phyloP scores from a whole-genome alignment of 2,329 filamentous ascomycete genomes.

The Xylariomycetidae sp. region DNA sequence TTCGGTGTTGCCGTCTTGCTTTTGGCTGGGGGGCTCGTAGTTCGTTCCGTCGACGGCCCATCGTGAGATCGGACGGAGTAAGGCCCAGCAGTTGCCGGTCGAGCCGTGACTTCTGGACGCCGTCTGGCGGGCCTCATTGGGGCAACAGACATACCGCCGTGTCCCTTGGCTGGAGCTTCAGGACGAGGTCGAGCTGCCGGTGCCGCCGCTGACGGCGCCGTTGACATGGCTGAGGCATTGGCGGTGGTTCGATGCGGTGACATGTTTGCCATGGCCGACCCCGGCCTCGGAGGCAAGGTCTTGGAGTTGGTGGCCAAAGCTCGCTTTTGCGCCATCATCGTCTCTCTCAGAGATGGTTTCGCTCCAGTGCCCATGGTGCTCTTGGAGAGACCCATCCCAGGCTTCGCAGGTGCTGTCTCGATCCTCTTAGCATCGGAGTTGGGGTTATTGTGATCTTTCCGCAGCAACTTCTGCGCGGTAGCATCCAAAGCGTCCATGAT shows the following conservation, averaged over 20 bases:
- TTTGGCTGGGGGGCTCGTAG: conserved; percentile 40
- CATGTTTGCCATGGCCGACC: conserved; percentile 58
- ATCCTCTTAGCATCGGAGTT: conserved; percentile 57
- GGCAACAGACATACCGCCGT: conserved; percentile 56
- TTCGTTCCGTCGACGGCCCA: conserved; percentile 31
- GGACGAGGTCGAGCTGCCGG: conserved; percentile 34
- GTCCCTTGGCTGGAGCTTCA: conserved; percentile 37
- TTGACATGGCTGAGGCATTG: conserved; percentile 29
- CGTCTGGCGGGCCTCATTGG: conserved; percentile 56
- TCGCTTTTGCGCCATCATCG: conserved; percentile 78
- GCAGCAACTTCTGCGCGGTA: conserved; percentile 71
- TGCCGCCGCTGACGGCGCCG: conserved; percentile 24
- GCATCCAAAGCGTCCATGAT: conserved; percentile 74
- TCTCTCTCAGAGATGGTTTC: conserved; percentile 69
- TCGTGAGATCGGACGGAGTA: conserved; percentile 57
- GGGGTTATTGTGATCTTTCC: conserved; percentile 79
- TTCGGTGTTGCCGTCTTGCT: conserved; percentile 44
- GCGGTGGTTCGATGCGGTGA: conserved; percentile 42
- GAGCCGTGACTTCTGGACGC: conserved; percentile 50
- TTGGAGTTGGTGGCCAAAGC: conserved; percentile 46
- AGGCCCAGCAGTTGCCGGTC: conserved; percentile 59
- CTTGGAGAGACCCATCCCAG: conserved; percentile 56
- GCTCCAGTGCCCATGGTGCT: conserved; percentile 52
- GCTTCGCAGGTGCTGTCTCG: conserved; percentile 45
- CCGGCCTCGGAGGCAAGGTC: conserved; percentile 51